These are phyloP conservation scores for Gynandropsis gynandra DNA, from an alignment of 345 rosid species.

Conservation along the genomic window DNA sequence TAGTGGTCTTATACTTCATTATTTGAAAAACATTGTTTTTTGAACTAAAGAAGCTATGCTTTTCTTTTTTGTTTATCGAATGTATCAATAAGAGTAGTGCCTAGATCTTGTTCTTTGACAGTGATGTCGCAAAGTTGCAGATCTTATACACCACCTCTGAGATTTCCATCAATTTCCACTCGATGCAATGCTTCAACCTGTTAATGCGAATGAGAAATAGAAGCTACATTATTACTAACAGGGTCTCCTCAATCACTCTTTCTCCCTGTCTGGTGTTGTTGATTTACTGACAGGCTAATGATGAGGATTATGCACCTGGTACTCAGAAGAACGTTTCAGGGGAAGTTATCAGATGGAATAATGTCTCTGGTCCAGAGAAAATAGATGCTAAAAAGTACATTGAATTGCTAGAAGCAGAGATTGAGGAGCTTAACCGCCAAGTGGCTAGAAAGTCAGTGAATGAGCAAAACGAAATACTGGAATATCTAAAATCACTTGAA, in stretches of 20 bases:
- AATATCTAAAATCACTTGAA: constrained; percentile 81
- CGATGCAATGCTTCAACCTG: too few relatives aligned
- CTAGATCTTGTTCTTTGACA: too few relatives aligned
- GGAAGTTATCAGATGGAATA: constrained; percentile 88
- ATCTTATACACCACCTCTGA: too few relatives aligned
- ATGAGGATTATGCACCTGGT: constrained; percentile 80
- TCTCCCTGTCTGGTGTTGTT: constrained; percentile 12
- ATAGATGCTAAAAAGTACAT: constrained; percentile 86
- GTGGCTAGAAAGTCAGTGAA: constrained; percentile 56
- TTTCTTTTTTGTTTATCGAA: too few relatives aligned
- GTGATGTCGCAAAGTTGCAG: too few relatives aligned
- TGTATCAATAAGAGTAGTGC: too few relatives aligned
- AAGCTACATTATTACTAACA: too few relatives aligned
- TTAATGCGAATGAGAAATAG: too few relatives aligned
- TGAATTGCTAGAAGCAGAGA: constrained; percentile 90
- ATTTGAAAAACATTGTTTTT: too few relatives aligned
- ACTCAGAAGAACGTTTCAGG: constrained; percentile 92
- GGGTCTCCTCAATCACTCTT: background rate
- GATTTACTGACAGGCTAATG: constrained; percentile 37
- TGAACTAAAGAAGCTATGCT: too few relatives aligned
- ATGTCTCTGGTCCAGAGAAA: constrained; percentile 80
- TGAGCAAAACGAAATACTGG: constrained; percentile 80
- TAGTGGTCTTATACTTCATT: too few relatives aligned
- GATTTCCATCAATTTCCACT: too few relatives aligned
- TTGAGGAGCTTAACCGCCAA: constrained; percentile 76